phyloP scores from a whole-genome alignment of 495 filamentous ascomycete species.

The Chaetomidium leptoderma region DNA sequence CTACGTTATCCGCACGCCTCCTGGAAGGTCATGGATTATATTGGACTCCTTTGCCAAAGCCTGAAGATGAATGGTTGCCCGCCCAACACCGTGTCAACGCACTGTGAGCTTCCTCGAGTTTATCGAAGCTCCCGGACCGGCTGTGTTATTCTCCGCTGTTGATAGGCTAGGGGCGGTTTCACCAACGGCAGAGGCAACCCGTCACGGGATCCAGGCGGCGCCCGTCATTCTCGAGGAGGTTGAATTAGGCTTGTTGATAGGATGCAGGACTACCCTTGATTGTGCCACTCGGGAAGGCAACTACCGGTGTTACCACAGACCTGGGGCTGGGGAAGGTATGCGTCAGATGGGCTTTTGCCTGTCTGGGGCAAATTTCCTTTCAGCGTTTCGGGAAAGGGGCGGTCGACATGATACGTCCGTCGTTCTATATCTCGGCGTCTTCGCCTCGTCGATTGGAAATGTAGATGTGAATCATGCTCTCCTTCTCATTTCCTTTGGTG shows the following conservation, averaged over 20 bases:
- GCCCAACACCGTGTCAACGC: slow-evolving; percentile 4
- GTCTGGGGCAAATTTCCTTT: neutral
- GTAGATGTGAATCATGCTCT: neutral
- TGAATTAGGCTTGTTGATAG: slow-evolving; percentile 10
- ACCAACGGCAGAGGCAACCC: slow-evolving; percentile 8
- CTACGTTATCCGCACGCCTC: neutral
- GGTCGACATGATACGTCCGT: neutral
- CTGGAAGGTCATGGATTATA: neutral
- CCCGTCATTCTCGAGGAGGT: neutral
- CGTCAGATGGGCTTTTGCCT: neutral
- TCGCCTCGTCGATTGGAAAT: neutral
- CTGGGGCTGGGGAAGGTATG: neutral
- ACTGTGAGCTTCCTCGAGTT: neutral
- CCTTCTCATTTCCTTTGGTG: neutral
- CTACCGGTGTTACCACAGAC: neutral
- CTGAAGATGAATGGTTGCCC: neutral
- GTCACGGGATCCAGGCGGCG: slow-evolving; percentile 2
- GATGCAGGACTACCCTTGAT: neutral
- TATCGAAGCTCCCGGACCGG: neutral
- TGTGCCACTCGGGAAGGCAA: neutral
- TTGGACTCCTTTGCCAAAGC: neutral
- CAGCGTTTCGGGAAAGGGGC: neutral
- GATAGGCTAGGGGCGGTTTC: slow-evolving; percentile 2
- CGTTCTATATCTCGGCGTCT: neutral
- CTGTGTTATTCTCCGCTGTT: neutral